Evolutionary conservation across 495 filamentous ascomycete species (phyloP), one percentile per base, ranked within the genome.

Genomic region (Penicillium subrubescens): DNA sequence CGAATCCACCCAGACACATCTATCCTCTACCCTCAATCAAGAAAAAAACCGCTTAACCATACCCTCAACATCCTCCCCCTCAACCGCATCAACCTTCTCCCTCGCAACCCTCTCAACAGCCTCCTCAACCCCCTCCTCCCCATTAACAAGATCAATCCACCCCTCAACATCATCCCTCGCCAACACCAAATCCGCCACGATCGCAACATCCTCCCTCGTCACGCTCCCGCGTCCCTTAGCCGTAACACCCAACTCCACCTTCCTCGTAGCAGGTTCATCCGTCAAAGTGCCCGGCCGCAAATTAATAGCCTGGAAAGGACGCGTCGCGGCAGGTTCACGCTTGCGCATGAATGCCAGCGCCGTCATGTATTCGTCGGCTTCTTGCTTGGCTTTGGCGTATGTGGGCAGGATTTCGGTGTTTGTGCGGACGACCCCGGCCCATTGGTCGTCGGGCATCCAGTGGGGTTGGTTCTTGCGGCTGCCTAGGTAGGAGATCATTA

Each of bases 351-450:
- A 81, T 19, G 81, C 81, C 54, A 83, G 78, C 8, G 84, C 82
- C 60, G 88, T 89, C 63, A 94, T 77, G 48, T 82, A 87, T 75
- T 92, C 87, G 72, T 96, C 92, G 1, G 90, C 90, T 14, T 86
- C 87, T 4, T 90, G 70, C 74, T 94, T 95, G 54, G 92, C 92
- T 57, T 88, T 79, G 68, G 85, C 88, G 74, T 95, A 95, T 2
- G 76, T 79, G 50, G 87, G 82, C 5, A 92, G 77, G 0, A 83
- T 70, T 27, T 82, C 83, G 12, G 76, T 73, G 69, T 87, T 90
- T 11, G 78, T 74, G 57, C 84, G 73, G 17, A 82, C 72, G 0
- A 84, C 76, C 5, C 73, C 69, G 2, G 75, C 74, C 84, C 88
- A 89, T 33, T 82, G 77, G 17, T 81, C 83, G 21, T 88, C 85